Conservation (phyloP, 768 basidiomycete species). For the Naematelia encephala region DNA sequence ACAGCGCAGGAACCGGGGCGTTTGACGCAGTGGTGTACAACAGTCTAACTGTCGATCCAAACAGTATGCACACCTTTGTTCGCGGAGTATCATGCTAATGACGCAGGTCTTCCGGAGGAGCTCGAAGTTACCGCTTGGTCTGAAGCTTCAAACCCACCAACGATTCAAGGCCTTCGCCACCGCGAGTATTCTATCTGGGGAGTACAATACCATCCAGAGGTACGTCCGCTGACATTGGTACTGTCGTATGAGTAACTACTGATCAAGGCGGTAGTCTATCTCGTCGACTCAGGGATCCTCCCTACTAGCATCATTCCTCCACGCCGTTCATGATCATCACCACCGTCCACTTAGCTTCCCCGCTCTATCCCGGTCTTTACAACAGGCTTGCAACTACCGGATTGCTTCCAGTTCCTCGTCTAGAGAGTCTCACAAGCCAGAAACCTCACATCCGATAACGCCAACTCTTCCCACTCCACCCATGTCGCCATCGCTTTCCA, state of each 20-base stretch:
- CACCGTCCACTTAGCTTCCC: constrained; percentile 27
- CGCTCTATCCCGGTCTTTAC: constrained; percentile 19
- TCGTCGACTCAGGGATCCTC: constrained; percentile 40
- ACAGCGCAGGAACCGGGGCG: neutral
- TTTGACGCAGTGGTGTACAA: constrained; percentile 50
- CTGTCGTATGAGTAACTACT: constrained; percentile 1
- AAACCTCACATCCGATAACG: constrained; percentile 3
- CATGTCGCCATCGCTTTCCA: constrained; percentile 17
- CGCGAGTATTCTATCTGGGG: constrained; percentile 42
- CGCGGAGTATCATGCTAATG: constrained; percentile 7
- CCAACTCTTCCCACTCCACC: constrained; percentile 27
- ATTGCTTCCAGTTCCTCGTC: constrained; percentile 10
- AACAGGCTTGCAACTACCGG: constrained; percentile 34
- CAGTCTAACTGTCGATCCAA: constrained; percentile 44
- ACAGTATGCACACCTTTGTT: constrained; percentile 21
- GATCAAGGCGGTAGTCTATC: constrained; percentile 33
- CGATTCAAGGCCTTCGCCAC: constrained; percentile 45
- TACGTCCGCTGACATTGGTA: constrained; percentile 11
- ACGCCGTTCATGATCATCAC: constrained; percentile 29
- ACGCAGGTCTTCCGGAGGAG: constrained; percentile 39
- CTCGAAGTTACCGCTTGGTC: constrained; percentile 48
- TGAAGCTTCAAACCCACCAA: constrained; percentile 14
- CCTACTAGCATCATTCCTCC: constrained; percentile 40
- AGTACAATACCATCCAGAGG: constrained; percentile 51
- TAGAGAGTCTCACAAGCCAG: neutral